Percentiles rank a stretch among this genome's conserved stretches.
Evolutionary conservation across 192 early-diverging fungal genomes (phyloP).

Genomic region (Entrophospora sp.): DNA sequence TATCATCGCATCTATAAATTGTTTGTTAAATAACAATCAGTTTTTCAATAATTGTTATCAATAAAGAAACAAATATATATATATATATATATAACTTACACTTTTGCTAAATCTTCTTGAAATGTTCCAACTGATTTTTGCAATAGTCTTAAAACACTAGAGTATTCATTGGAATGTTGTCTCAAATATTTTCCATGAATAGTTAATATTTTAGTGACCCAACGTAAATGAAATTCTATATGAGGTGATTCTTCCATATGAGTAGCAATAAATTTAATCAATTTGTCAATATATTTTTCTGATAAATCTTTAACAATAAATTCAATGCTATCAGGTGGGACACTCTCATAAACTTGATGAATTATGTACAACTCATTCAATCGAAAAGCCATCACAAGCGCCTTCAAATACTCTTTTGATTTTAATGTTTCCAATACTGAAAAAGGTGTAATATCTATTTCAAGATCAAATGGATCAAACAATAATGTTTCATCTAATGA

Average conservation of each 20-base stretch:
- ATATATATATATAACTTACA: slow-evolving; percentile 36
- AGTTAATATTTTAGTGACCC: slow-evolving; percentile 66
- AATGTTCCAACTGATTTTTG: slow-evolving; percentile 58
- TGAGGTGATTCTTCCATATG: slow-evolving; percentile 74
- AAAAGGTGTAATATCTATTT: slow-evolving; percentile 91
- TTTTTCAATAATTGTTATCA: background rate
- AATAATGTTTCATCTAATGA: slow-evolving; percentile 84
- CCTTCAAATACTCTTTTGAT: slow-evolving; percentile 72
- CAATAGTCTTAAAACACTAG: slow-evolving; percentile 70
- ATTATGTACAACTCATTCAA: slow-evolving; percentile 80
- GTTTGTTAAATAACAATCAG: background rate
- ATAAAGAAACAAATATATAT: background rate
- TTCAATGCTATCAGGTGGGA: slow-evolving; percentile 68
- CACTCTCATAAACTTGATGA: slow-evolving; percentile 65
- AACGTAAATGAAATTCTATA: slow-evolving; percentile 82
- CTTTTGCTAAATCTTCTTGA: slow-evolving; percentile 46
- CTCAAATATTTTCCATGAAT: slow-evolving; percentile 71
- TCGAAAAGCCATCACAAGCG: slow-evolving; percentile 88
- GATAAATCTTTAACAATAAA: slow-evolving; percentile 77
- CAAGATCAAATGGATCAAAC: slow-evolving; percentile 98
- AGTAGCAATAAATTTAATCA: slow-evolving; percentile 75
- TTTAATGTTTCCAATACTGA: slow-evolving; percentile 68
- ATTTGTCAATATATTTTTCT: slow-evolving; percentile 72
- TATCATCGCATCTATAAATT: slow-evolving; percentile 62
- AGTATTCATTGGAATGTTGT: slow-evolving; percentile 50